phyloP scores from a whole-genome alignment of 78 protist genomes.

The slime mould (Dictyostelium discoideum) region dicty_2.7 NC_007090.3:3997001-3997500 shows the following conservation, averaged over 20 bases:
- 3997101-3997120: conserved; percentile 52
- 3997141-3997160: too few species aligned
- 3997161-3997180: not conserved
- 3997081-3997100: conserved; percentile 71
- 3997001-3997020: conserved; percentile 33
- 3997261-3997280: conserved; percentile 54
- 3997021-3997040: conserved; percentile 44
- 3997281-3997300: conserved; percentile 53
- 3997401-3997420: too few species aligned
- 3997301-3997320: conserved; percentile 60
- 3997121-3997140: not conserved
- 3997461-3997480: too few species aligned
- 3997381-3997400: not conserved
- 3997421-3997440: too few species aligned
- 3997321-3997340: conserved; percentile 44
- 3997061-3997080: conserved; percentile 26
- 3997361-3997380: not conserved
- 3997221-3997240: conserved; percentile 34
- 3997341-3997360: not conserved
- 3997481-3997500: too few species aligned
- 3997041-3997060: conserved; percentile 19
- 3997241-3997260: conserved; percentile 37
- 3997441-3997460: too few species aligned
- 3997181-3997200: not conserved
- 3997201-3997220: not conserved